These are phyloP conservation scores for Penicillium sp. DNA, from an alignment of 2,329 filamentous ascomycete species.

Conservation along the genomic window DNA sequence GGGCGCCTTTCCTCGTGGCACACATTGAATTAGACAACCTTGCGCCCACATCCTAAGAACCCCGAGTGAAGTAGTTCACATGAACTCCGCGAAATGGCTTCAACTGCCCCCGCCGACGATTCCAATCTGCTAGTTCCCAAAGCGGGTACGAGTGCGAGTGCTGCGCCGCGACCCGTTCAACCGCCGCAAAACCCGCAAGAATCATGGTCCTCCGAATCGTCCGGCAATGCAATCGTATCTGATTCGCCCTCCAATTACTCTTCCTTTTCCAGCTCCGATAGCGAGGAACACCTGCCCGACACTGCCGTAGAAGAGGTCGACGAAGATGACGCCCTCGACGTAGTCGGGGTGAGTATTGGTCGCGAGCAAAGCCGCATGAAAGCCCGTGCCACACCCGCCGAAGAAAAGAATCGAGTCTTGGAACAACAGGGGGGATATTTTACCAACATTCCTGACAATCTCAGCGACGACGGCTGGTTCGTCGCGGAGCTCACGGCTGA, in stretches of 20 bases:
- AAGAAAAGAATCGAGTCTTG: slow-evolving; percentile 62
- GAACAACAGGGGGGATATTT: slow-evolving; percentile 57
- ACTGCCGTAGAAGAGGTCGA: slow-evolving; percentile 27
- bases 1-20: not conserved
- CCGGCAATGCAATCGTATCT: slow-evolving; percentile 20
- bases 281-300: slow-evolving; percentile 31
- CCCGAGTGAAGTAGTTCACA: not conserved
- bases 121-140: slow-evolving; percentile 3
- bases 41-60: not conserved
- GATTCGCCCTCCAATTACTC: slow-evolving; percentile 29
- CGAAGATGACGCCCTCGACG: slow-evolving; percentile 43
- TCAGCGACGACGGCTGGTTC: slow-evolving; percentile 37
- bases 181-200: slow-evolving; percentile 12
- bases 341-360: slow-evolving; percentile 64
- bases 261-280: slow-evolving; percentile 38
- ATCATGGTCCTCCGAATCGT: slow-evolving; percentile 28
- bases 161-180: not conserved
- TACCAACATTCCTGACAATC: slow-evolving; percentile 40
- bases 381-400: slow-evolving; percentile 60
- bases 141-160: not conserved
- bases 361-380: slow-evolving; percentile 60
- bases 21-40: not conserved
- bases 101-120: slow-evolving; percentile 10
- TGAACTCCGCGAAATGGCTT: slow-evolving; percentile 12
- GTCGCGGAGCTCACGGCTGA: slow-evolving; percentile 38